These are phyloP conservation scores for Ganoderma sinense DNA, from an alignment of 1,284 basidiomycete genomes.

Conservation along the genomic window DNA sequence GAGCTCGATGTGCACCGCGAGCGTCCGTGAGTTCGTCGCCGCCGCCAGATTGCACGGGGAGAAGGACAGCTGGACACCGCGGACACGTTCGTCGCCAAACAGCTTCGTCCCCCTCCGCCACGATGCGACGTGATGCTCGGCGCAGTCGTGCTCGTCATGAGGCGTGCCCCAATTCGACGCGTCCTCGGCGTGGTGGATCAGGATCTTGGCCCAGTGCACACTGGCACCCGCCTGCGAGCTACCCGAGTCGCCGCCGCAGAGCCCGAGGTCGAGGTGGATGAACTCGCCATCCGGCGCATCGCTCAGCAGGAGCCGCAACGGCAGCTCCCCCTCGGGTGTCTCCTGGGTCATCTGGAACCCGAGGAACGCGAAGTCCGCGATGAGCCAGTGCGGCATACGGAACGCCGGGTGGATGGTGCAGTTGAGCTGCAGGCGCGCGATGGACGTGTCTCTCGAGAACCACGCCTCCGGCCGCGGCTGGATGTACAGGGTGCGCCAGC, in stretches of 20 bases:
- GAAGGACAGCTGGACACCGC: background rate
- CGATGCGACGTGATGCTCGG: background rate
- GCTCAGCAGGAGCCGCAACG: background rate
- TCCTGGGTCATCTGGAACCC: background rate
- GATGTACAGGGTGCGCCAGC: background rate
- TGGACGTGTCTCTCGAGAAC: background rate
- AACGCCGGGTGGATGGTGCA: background rate
- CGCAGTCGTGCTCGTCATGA: background rate
- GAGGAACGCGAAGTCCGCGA: background rate
- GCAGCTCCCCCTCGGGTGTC: background rate
- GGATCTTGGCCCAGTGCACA: background rate
- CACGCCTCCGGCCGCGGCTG: background rate
- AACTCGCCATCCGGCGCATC: background rate
- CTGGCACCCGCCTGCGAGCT: background rate
- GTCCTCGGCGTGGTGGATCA: background rate
- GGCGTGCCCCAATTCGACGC: background rate
- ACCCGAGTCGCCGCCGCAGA: background rate
- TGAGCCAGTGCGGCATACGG: slow-evolving; percentile 2
- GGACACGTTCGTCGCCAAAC: background rate
- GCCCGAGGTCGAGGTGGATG: slow-evolving; percentile 1
- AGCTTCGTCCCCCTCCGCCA: background rate
- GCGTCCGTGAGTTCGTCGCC: background rate
- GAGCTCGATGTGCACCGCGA: background rate
- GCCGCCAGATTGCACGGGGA: background rate
- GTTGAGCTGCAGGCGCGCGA: slow-evolving; percentile 2